A percentile compares a stretch with the other conserved stretches of the same genome.
Evolutionary conservation across 1,284 basidiomycete species (phyloP).

Genomic region (Moesziomyces sp.): DNA sequence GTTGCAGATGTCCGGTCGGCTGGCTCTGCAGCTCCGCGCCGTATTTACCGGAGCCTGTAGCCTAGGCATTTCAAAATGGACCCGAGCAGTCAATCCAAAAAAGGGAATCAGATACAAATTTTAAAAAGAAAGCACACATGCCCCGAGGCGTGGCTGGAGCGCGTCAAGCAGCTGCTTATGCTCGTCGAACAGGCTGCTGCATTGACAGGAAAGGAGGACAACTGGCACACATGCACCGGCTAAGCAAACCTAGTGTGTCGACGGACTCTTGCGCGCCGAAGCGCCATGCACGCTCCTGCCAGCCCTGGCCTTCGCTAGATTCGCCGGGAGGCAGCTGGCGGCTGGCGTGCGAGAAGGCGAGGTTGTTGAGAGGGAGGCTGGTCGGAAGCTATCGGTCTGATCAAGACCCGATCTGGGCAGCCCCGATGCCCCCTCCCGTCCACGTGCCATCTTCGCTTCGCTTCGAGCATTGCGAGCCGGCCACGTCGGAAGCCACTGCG

Average conservation of each 20-base stretch:
- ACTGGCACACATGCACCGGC: too few relatives aligned
- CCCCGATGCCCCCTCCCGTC: too few relatives aligned
- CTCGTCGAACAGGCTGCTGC: neutral
- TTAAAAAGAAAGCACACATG: neutral
- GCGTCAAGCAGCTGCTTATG: conserved; percentile 2
- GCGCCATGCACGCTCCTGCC: neutral
- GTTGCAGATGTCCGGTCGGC: neutral
- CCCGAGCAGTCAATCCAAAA: too few relatives aligned
- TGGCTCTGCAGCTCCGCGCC: neutral
- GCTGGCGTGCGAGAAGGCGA: too few relatives aligned
- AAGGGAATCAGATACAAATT: neutral
- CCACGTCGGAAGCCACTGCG: too few relatives aligned
- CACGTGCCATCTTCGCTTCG: too few relatives aligned
- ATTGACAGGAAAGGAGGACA: neutral
- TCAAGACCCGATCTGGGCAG: too few relatives aligned
- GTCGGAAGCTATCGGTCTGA: too few relatives aligned
- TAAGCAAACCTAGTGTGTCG: too few relatives aligned
- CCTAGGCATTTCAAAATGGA: too few relatives aligned
- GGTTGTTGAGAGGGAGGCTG: too few relatives aligned
- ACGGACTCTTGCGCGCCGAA: neutral
- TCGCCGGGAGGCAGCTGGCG: neutral
- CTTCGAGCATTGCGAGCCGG: too few relatives aligned
- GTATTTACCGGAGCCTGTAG: conserved; percentile 5
- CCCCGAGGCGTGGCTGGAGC: conserved; percentile 1
- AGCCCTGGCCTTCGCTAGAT: neutral